These are phyloP conservation scores for Pseudodiploospora longispora DNA, from an alignment of 2,329 filamentous ascomycete genomes.

Conservation along the genomic window DNA sequence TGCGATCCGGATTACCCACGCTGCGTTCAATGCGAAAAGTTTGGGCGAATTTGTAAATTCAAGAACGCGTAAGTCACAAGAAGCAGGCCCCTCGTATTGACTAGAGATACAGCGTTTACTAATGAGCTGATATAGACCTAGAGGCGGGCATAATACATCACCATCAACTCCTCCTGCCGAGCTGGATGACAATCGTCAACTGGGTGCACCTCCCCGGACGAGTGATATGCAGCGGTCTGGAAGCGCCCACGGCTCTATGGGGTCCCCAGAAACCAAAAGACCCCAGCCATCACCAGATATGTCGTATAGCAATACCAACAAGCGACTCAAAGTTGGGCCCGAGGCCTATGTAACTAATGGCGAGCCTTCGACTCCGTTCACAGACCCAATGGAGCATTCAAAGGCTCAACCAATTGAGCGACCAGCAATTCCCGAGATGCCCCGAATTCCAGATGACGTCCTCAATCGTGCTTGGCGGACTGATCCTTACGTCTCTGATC, in stretches of 20 bases:
- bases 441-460: slow-evolving; percentile 41
- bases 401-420: slow-evolving; percentile 30
- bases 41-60: slow-evolving; percentile 75
- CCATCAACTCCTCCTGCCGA: slow-evolving; percentile 45
- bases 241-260: slow-evolving; percentile 38
- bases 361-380: slow-evolving; percentile 22
- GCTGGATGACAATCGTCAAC: slow-evolving; percentile 35
- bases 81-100: too few relatives aligned
- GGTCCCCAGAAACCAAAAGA: slow-evolving; percentile 37
- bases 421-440: slow-evolving; percentile 29
- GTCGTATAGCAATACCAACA: slow-evolving; percentile 35
- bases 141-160: slow-evolving; percentile 50
- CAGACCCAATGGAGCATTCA: slow-evolving; percentile 27
- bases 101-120: neutral
- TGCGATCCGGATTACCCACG: slow-evolving; percentile 83
- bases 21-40: slow-evolving; percentile 88
- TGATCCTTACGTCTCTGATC: slow-evolving; percentile 39
- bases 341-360: slow-evolving; percentile 33
- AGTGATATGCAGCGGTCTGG: slow-evolving; percentile 30
- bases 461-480: slow-evolving; percentile 41
- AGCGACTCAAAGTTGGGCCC: slow-evolving; percentile 41
- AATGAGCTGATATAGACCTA: slow-evolving; percentile 32
- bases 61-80: slow-evolving; percentile 67
- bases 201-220: slow-evolving; percentile 22
- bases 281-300: slow-evolving; percentile 24